A percentile compares a stretch with the other conserved stretches of the same genome.
phyloP scores from a whole-genome alignment of 257 asterid species.

The Primulina tabacum region DNA sequence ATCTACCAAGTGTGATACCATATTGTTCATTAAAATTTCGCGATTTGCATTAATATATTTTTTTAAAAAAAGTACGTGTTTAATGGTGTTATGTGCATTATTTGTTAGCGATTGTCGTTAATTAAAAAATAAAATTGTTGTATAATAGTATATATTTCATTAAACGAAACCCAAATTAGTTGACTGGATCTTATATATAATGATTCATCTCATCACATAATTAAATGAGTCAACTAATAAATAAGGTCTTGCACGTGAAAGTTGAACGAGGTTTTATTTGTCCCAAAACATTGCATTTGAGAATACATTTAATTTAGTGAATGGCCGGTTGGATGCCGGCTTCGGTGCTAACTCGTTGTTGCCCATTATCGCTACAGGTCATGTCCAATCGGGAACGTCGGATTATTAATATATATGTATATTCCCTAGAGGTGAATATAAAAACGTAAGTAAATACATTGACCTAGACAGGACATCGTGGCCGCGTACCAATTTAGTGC shows the following conservation, averaged over 20 bases:
- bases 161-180: too few relatives aligned
- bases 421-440: too few relatives aligned
- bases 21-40: too few relatives aligned
- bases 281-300: not conserved
- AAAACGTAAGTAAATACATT: too few relatives aligned
- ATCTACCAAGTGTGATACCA: too few relatives aligned
- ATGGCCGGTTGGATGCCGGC: not conserved
- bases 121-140: too few relatives aligned
- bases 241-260: not conserved
- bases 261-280: not conserved
- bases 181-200: not conserved
- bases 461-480: not conserved
- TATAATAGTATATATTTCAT: too few relatives aligned
- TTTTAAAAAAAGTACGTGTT: too few relatives aligned
- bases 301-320: not conserved
- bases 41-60: too few relatives aligned
- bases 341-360: not conserved
- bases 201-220: too few relatives aligned
- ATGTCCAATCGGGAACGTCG: not conserved
- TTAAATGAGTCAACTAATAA: not conserved
- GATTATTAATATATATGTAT: too few relatives aligned
- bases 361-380: not conserved
- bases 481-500: not conserved
- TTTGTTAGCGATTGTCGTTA: not conserved
- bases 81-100: too few relatives aligned